These are phyloP conservation scores for Phytophthora tentaculata DNA, from an alignment of 352 stramenopile genomes.

Conservation along the genomic window DNA sequence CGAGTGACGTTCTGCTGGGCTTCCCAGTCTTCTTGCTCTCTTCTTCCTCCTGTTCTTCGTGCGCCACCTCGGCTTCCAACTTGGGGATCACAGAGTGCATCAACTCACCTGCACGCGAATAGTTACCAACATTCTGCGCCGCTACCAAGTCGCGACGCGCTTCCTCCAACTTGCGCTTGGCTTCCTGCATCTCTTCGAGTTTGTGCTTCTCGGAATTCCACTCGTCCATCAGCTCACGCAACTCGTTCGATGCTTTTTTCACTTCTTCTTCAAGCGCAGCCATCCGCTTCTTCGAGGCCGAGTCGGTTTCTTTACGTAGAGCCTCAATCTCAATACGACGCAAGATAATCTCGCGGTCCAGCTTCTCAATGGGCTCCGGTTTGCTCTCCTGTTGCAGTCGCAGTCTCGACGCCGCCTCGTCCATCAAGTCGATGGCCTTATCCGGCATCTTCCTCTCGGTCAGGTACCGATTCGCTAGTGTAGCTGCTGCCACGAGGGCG, in stretches of 20 bases:
- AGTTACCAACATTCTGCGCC: constrained; percentile 81
- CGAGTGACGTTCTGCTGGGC: constrained; percentile 61
- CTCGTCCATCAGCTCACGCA: constrained; percentile 70
- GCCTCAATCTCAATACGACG: constrained; percentile 87
- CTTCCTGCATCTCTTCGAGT: constrained; percentile 76
- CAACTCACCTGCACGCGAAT: constrained; percentile 78
- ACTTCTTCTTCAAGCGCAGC: constrained; percentile 72
- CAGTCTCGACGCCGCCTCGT: constrained; percentile 90
- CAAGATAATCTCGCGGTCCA: constrained; percentile 83
- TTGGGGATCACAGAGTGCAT: constrained; percentile 85
- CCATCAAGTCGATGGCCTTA: constrained; percentile 97
- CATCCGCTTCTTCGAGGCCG: constrained; percentile 73
- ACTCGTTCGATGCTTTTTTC: constrained; percentile 57
- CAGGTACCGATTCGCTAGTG: constrained; percentile 92
- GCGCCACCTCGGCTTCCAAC: constrained; percentile 70
- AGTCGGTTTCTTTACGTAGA: constrained; percentile 78
- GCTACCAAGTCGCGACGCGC: constrained; percentile 70
- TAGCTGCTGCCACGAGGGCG: constrained; percentile 93
- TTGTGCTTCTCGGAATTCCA: constrained; percentile 81
- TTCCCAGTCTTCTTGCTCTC: constrained; percentile 42
- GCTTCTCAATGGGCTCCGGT: constrained; percentile 79
- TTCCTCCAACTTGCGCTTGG: constrained; percentile 83
- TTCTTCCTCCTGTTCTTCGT: constrained; percentile 60
- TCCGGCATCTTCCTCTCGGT: constrained; percentile 96
- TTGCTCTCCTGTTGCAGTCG: constrained; percentile 88